Percentiles rank a stretch among this genome's conserved stretches.
Evolutionary conservation across 495 filamentous ascomycete species (phyloP).

Genomic region (Hamigera avellanea): DNA sequence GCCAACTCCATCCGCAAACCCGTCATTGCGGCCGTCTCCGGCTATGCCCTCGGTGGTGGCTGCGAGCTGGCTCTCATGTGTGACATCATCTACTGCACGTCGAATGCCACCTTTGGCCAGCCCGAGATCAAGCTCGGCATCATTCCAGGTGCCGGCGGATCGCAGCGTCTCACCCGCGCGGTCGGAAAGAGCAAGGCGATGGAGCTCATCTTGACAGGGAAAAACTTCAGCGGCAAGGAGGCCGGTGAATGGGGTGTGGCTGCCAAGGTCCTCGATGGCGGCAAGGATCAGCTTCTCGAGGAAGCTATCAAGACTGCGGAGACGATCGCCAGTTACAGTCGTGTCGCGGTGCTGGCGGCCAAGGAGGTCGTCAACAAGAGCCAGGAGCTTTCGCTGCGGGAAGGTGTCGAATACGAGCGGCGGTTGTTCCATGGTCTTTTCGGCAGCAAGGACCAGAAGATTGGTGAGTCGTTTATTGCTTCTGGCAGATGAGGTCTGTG

Average conservation of each 20-base stretch:
- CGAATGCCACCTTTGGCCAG: constrained; percentile 79
- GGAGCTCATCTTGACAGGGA: constrained; percentile 86
- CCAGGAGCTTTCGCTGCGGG: constrained; percentile 72
- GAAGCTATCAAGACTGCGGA: constrained; percentile 70
- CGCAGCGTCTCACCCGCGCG: constrained; percentile 75
- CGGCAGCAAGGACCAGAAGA: constrained; percentile 91
- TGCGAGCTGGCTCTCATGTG: constrained; percentile 98
- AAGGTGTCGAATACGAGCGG: constrained; percentile 91
- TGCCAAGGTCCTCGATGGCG: constrained; percentile 64
- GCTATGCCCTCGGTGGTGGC: constrained; percentile 86
- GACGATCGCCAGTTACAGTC: constrained; percentile 73
- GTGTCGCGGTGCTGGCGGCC: constrained; percentile 72
- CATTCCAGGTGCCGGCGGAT: constrained; percentile 86
- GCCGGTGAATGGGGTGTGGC: constrained; percentile 88
- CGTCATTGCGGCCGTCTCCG: constrained; percentile 85
- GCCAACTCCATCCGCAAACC: constrained; percentile 77
- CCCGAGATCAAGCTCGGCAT: constrained; percentile 91
- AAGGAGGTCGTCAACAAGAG: constrained; percentile 99
- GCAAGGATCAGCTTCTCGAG: constrained; percentile 67
- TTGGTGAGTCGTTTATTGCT: constrained; percentile 44
- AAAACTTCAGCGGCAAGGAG: constrained; percentile 67
- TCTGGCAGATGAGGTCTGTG: constrained; percentile 7
- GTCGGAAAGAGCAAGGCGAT: constrained; percentile 86
- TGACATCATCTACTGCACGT: constrained; percentile 85
- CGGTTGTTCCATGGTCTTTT: constrained; percentile 86